These are phyloP conservation scores for Neopestalotiopsis rosae DNA, from an alignment of 2,329 filamentous ascomycete genomes.

Conservation along the genomic window DNA sequence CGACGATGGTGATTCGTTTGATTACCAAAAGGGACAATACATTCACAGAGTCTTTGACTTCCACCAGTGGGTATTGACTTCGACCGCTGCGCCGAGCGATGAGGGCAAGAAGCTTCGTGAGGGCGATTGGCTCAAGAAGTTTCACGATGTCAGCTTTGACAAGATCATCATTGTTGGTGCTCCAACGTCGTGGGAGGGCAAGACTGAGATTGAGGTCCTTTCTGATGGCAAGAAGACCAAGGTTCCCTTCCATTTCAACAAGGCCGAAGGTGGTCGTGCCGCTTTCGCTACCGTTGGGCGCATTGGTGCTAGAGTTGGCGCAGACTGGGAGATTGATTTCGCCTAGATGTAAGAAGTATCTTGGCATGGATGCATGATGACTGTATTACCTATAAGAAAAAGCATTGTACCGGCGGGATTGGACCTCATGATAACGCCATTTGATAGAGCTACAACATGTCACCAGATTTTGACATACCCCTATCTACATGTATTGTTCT, in stretches of 20 bases:
- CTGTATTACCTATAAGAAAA: not conserved
- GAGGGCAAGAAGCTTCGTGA: conserved; percentile 64
- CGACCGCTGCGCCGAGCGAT: conserved; percentile 67
- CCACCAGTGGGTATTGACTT: conserved; percentile 64
- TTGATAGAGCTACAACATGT: not conserved
- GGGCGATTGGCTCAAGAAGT: conserved; percentile 77
- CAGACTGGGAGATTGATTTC: conserved; percentile 56
- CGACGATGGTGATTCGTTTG: conserved; percentile 93
- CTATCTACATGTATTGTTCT: not conserved
- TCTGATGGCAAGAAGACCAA: conserved; percentile 59
- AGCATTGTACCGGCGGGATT: not conserved
- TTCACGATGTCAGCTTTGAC: conserved; percentile 80
- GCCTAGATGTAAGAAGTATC: conserved; percentile 27
- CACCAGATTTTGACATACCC: not conserved
- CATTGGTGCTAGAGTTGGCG: conserved; percentile 56
- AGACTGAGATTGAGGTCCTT: conserved; percentile 62
- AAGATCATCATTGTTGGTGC: conserved; percentile 85
- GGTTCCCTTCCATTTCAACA: conserved; percentile 64
- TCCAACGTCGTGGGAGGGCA: conserved; percentile 72
- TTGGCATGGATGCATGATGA: not conserved
- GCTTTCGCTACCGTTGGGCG: conserved; percentile 59
- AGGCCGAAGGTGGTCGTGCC: conserved; percentile 51
- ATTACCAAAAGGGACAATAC: conserved; percentile 83
- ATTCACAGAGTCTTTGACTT: conserved; percentile 85
- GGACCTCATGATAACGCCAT: not conserved